These are phyloP conservation scores for Ziziphus jujuba DNA, from an alignment of 306 rosid genomes.

Conservation along the genomic window DNA sequence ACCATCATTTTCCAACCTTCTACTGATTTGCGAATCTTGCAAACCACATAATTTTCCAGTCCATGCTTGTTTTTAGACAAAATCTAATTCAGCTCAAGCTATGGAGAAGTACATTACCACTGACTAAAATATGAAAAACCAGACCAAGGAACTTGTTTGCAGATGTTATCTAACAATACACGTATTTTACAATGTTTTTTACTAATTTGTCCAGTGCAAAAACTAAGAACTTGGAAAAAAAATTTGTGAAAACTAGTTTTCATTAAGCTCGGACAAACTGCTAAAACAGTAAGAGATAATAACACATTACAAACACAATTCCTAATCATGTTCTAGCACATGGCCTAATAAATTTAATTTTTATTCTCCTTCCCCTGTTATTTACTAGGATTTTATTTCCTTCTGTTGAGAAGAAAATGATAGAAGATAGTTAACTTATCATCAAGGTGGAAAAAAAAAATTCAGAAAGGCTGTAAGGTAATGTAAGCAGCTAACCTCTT, in stretches of 20 bases:
- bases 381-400: background rate
- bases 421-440: background rate
- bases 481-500: slow-evolving; percentile 60
- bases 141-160: slow-evolving; percentile 1
- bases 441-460: background rate
- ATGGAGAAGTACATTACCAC: background rate
- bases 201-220: background rate
- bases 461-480: background rate
- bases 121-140: background rate
- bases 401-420: background rate
- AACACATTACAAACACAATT: too few species aligned
- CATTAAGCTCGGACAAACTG: too few species aligned
- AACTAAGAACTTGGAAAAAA: background rate
- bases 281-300: too few species aligned
- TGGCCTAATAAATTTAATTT: too few species aligned
- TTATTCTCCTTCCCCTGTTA: too few species aligned
- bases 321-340: too few species aligned
- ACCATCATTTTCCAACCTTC: background rate
- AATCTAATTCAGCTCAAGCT: background rate
- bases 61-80: slow-evolving; percentile 9
- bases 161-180: background rate
- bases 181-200: background rate
- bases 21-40: background rate
- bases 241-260: too few species aligned
- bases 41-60: slow-evolving; percentile 11